Evolutionary conservation across 129 eudicot species (phyloP), one percentile per base, ranked within the genome.

Genomic region (Kitagawia praeruptora): DNA sequence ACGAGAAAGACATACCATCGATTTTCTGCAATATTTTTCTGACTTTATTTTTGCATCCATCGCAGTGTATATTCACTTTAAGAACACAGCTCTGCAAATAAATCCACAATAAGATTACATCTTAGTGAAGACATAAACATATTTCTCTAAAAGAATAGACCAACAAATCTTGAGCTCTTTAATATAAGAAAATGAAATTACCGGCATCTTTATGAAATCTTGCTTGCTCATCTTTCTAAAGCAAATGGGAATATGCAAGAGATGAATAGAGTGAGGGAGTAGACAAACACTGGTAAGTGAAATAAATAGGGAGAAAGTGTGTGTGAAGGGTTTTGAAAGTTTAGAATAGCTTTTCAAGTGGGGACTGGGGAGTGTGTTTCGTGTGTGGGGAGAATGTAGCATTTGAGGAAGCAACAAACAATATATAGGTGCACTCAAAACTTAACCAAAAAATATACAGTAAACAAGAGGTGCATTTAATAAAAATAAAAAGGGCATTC

Each of bases 1-100:
- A 25, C 11, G 70, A 63, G 38, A 49, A 25, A 67, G 47, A 84
- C 78, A 80, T 72, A 91, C 98, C 98, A 48, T 93, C 98, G 85
- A 93, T 88, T 83, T 93, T 93, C 83, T 80, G 84, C 81, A 93
- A 56, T 4, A 85, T 76, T 67, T 91, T 93, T 77, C 76, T 91
- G 45, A 93, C 91, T 67, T 91, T 93, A 72, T 89, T 93, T 79
- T 83, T 89, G 63, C 98, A 93, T 5, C 98, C 98, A 84, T 91
- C 95, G 77, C 98, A 93, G 78, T 86, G 75, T 86, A 87, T 89
- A 66, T 88, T 93, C 9, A 93, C 93, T 81, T 86, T 88, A 42
- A 93, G 90, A 31, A 88, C 95, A 77, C 91, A 89, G 14, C 84
- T 86, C 98, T 93, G 91, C 89, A 89, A 40, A 3, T 44, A 74